A percentile compares a stretch with the other conserved stretches of the same genome.
phyloP scores from a whole-genome alignment of 2,329 filamentous ascomycete species.

The Colletotrichum horii region DNA sequence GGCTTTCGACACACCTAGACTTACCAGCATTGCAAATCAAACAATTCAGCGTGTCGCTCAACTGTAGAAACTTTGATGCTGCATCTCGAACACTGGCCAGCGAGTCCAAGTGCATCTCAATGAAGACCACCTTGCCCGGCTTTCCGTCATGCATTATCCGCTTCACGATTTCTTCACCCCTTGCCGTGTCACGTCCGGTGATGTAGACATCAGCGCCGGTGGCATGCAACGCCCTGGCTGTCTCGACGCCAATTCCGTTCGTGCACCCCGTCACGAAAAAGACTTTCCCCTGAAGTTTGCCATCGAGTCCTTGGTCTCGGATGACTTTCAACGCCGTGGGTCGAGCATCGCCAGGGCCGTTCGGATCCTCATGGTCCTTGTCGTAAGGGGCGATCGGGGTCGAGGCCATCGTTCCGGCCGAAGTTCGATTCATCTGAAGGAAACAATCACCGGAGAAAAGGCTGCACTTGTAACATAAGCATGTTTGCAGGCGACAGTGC shows the following conservation, averaged over 20 bases:
- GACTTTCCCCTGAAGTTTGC: constrained; percentile 32
- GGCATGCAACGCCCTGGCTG: constrained; percentile 42
- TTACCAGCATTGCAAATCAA: constrained; percentile 48
- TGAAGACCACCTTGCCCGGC: constrained; percentile 33
- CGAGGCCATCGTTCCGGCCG: not conserved
- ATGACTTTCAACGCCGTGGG: constrained; percentile 20
- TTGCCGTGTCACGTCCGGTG: constrained; percentile 41
- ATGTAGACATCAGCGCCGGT: constrained; percentile 50
- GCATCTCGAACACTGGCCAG: constrained; percentile 34
- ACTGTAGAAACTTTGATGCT: constrained; percentile 19
- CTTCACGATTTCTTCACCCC: constrained; percentile 29
- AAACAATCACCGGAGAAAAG: not conserved
- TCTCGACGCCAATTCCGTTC: constrained; percentile 46
- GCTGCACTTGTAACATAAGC: not conserved
- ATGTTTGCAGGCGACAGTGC: not conserved
- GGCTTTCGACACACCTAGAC: not conserved
- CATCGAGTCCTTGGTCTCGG: constrained; percentile 1
- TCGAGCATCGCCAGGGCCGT: constrained; percentile 14
- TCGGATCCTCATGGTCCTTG: not conserved
- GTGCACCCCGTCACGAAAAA: constrained; percentile 46
- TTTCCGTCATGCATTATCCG: not conserved
- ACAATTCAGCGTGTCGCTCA: constrained; percentile 24
- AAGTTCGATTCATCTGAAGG: not conserved
- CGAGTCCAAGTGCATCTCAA: constrained; percentile 33
- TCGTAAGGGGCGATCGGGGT: not conserved